A percentile compares a stretch with the other conserved stretches of the same genome.
phyloP scores from a whole-genome alignment of 164 flowering plant species.

The Hamamelis virginiana region DNA sequence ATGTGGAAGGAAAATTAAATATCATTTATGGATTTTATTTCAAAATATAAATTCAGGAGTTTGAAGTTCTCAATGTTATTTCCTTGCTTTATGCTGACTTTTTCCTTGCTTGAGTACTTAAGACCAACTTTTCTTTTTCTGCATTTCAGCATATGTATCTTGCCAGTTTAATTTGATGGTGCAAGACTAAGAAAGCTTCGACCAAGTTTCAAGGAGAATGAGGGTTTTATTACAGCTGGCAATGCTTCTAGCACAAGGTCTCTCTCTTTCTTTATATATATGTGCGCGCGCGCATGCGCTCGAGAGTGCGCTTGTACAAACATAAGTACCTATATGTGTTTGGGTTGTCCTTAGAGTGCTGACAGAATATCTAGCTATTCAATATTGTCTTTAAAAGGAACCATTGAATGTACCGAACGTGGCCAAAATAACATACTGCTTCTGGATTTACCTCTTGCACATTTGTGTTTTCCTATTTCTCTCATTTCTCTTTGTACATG shows the following conservation, averaged over 20 bases:
- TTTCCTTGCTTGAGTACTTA: background rate
- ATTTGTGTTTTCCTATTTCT: too few species aligned
- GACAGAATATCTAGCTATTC: too few species aligned
- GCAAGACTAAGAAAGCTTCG: too few species aligned
- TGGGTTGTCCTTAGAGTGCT: background rate
- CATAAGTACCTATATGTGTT: background rate
- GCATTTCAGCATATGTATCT: conserved; percentile 13
- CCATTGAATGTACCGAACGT: too few species aligned
- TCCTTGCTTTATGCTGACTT: background rate
- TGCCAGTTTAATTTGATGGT: conserved; percentile 91
- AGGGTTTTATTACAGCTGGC: conserved; percentile 95
- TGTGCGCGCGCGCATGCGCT: background rate
- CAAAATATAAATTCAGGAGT: too few species aligned
- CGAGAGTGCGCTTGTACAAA: too few species aligned
- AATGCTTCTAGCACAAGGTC: conserved; percentile 96
- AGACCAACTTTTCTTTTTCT: background rate
- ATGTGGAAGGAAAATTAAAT: too few species aligned
- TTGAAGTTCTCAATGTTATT: background rate
- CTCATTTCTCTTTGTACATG: too few species aligned
- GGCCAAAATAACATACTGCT: too few species aligned
- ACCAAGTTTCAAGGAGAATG: conserved; percentile 81
- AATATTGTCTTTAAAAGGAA: too few species aligned
- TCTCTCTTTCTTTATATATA: conserved; percentile 5
- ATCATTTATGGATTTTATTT: too few species aligned
- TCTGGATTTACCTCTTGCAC: too few species aligned